Base-by-base conservation (phyloP, 495 filamentous ascomycete species). In the Tricharina praecox region DNA sequence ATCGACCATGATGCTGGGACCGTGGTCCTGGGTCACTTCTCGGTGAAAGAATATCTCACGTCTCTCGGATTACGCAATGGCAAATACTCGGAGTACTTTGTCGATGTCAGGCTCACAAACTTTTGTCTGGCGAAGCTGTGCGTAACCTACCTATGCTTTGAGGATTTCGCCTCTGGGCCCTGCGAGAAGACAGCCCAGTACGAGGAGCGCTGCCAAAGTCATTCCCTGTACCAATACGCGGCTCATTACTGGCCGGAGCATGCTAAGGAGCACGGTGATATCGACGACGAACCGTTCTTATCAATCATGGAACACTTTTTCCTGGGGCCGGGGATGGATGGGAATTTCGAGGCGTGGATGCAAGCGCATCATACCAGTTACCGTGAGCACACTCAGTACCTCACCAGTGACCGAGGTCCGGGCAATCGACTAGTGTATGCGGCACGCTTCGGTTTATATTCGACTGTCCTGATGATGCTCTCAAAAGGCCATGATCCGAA, bases 71-170 rank as follows among this genome's bases (percentile, higher is more conserved):
- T 8, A 5, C 4, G 24, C 13, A 19, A 19, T 4, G 19, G 39
- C 5, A 16, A 4, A 10, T 10, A 23, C 24, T 23, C 18, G 7
- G 39, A 21, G 10, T 43, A 23, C 16, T 43, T 43, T 24, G 10
- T 23, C 8, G 20, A 23, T 13, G 4, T 16, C 16, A 4, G 7
- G 39, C 9, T 5, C 4, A 24, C 10, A 4, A 43, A 43, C 18
- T 43, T 23, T 24, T 5, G 16, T 3, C 24, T 57, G n/a, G 47
- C 48, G 4, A 47, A 43, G 4, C 28, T 35, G 9, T 50, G 47
- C 34, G 21, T 57, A 3, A 54, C 53, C 1, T 57, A 54, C 34
- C 37, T 57, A 1, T 48, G 18, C 32, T 42, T 51, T 13, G 47
- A 49, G 24, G 9, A 41, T n/a, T 40, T 50, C 48, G 20, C 35